Base-by-base conservation (phyloP, 2,329 filamentous ascomycete genomes). In the Beauveria brongniartii region DNA sequence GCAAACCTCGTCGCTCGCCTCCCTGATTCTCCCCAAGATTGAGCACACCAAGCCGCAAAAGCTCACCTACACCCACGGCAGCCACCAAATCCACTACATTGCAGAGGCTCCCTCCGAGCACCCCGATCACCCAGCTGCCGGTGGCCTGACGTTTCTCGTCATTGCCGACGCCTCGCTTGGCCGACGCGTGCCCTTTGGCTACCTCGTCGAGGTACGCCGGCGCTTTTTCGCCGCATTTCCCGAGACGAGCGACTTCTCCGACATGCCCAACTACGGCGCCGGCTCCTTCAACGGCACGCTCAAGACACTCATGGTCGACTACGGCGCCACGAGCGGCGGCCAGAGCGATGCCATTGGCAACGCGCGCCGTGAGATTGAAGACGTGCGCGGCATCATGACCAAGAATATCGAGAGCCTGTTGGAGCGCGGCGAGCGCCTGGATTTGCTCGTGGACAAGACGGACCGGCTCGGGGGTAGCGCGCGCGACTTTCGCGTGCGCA, bases 11-110 rank as follows among this genome's bases (percentile, higher is more conserved):
- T 92, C 89, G 14, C 89, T 97, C 68, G 91, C 93, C 67, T 94
- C 92, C 50, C 81, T 97, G 68, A 92, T 99, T 78, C 91, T 99
- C 50, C 94, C 95, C 62, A 96, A 96, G 75, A 96, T 99, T 80
- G 82, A 83, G 61, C 94, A 99, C 78, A 77, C 80, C 65, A 78
- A 82, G 34, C 82, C 92, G 1, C 87, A 96, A 71, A 97, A 97
- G 77, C 85, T 96, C 66, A 97, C 93, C 59, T 97, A 96, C 78
- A 95, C 91, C 46, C 92, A 97, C 75, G 90, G 92, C 76, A 81
- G 87, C 63, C 87, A 95, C 74, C 91, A 94, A 80, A 94, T 97
- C 74, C 93, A 99, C 82, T 97, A 96, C 80, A 89, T 97, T 71
- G 85, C 92, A 69, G 90, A 94, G 71, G 86, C 91, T 0, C 87